Percentiles rank a stretch among this genome's conserved stretches.
phyloP scores from a whole-genome alignment of 1,284 basidiomycete genomes.

The Hypsizygus ulmarius region DNA sequence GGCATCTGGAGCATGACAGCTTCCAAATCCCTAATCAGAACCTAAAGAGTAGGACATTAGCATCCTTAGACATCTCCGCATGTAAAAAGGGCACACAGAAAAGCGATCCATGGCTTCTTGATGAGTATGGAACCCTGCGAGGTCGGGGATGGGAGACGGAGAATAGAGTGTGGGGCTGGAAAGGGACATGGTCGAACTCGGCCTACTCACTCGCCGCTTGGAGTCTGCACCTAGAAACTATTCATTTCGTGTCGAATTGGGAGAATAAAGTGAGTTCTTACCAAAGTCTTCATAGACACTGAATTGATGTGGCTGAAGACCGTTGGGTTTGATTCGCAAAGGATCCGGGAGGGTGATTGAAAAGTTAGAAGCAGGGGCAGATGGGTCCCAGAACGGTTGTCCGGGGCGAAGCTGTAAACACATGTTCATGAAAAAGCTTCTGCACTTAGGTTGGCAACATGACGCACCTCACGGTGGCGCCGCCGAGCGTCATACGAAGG shows the following conservation, averaged over 20 bases:
- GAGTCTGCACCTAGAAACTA: constrained; percentile 42
- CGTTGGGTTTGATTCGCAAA: constrained; percentile 81
- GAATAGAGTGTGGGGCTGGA: constrained; percentile 40
- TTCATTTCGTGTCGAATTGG: constrained; percentile 1
- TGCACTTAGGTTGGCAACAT: constrained; percentile 6
- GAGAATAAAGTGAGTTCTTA: constrained; percentile 28
- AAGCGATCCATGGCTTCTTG: constrained; percentile 79
- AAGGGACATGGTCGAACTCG: constrained; percentile 49
- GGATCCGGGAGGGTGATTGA: constrained; percentile 84
- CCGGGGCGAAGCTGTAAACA: constrained; percentile 53
- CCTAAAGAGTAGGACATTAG: constrained; percentile 32
- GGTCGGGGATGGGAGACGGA: constrained; percentile 51
- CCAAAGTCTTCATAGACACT: constrained; percentile 97
- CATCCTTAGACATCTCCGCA: background rate
- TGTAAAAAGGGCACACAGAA: constrained; percentile 42
- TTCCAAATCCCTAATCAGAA: constrained; percentile 77
- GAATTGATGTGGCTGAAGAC: constrained; percentile 80
- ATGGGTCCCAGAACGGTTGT: constrained; percentile 87
- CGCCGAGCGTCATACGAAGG: constrained; percentile 82
- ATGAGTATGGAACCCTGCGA: constrained; percentile 49
- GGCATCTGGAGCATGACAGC: constrained; percentile 71
- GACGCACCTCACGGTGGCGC: constrained; percentile 80
- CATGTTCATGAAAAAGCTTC: background rate
- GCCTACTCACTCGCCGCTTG: constrained; percentile 60
- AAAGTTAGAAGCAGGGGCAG: constrained; percentile 72